These are phyloP conservation scores for Daldinia decipiens DNA, from an alignment of 495 filamentous ascomycete species.

Conservation along the genomic window DNA sequence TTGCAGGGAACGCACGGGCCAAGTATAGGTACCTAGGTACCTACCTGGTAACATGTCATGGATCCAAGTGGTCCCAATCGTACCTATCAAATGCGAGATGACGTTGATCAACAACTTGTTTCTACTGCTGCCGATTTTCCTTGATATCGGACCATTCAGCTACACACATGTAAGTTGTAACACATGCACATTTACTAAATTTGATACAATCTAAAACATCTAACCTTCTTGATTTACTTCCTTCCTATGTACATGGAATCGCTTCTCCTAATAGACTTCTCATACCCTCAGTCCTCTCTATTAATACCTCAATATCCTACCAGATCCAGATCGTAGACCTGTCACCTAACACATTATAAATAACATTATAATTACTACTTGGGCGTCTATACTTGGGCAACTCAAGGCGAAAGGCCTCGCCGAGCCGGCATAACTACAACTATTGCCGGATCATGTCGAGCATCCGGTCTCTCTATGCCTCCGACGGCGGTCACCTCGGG, in stretches of 20 bases:
- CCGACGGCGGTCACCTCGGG: conserved; percentile 45
- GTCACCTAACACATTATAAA: neutral
- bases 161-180: neutral
- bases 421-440: neutral
- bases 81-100: conserved; percentile 28
- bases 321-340: neutral
- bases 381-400: neutral
- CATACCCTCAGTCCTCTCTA: neutral
- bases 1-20: conserved; percentile 33
- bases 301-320: neutral
- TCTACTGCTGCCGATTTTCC: conserved; percentile 28
- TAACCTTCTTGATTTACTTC: too few species aligned
- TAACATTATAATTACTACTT: neutral
- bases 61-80: conserved; percentile 30
- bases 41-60: conserved; percentile 35
- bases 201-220: neutral
- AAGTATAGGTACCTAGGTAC: too few species aligned
- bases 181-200: neutral
- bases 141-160: conserved; percentile 23
- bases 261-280: neutral
- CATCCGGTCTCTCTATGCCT: conserved; percentile 46
- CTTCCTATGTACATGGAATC: neutral
- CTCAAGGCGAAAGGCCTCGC: neutral
- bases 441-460: conserved; percentile 49
- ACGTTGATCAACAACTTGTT: conserved; percentile 34